Conservation (phyloP, 2,329 filamentous ascomycete species). For the Akanthomyces uredinophilus region DNA sequence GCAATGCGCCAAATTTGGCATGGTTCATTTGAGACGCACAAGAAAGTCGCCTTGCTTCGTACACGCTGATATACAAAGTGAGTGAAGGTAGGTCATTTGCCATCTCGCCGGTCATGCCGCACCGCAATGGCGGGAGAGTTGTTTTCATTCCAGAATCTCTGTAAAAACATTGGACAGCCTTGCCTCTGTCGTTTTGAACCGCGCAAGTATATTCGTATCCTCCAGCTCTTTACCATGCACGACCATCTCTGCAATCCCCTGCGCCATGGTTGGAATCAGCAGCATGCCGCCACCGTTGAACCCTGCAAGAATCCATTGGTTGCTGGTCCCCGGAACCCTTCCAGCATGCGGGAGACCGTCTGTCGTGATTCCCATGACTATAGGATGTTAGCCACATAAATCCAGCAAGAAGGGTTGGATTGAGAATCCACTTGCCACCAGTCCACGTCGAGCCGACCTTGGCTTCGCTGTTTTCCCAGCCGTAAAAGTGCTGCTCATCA, state of each 20-base stretch:
- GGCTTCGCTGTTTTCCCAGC: neutral
- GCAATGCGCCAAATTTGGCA: too few relatives aligned
- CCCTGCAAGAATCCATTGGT: neutral
- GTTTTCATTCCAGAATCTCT: neutral
- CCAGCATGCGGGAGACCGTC: neutral
- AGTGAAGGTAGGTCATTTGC: too few relatives aligned
- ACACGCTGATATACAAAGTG: too few relatives aligned
- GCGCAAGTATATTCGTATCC: neutral
- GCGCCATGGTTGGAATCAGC: neutral
- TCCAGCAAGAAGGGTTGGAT: too few relatives aligned
- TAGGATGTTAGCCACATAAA: neutral
- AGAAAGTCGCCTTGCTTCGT: too few relatives aligned
- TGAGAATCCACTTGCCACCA: neutral
- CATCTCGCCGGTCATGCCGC: too few relatives aligned
- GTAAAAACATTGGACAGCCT: neutral
- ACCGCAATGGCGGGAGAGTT: too few relatives aligned
- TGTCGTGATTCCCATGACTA: neutral
- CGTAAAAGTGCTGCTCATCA: neutral
- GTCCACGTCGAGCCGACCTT: neutral
- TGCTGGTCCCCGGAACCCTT: neutral
- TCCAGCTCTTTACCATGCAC: neutral
- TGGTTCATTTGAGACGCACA: too few relatives aligned
- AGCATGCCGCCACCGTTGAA: constrained; percentile 5
- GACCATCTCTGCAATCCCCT: neutral
- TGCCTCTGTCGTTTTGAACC: neutral